phyloP scores from a whole-genome alignment of 2,329 filamentous ascomycete genomes.

The Tolypocladium album region DNA sequence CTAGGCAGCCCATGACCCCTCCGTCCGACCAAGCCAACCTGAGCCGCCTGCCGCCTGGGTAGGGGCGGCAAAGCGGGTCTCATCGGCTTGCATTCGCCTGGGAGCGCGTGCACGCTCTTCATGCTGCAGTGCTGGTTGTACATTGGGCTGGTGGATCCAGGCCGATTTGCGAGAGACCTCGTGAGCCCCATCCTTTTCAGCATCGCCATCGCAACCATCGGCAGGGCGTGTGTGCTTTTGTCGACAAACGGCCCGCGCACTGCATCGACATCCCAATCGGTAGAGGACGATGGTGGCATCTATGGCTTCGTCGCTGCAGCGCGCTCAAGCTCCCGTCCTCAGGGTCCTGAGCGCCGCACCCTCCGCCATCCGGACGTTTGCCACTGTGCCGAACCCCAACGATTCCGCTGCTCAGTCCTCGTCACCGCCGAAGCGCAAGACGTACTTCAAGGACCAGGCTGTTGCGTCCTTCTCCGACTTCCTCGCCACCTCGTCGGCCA shows the following conservation, averaged over 20 bases:
- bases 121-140: too few species aligned
- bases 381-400: conserved; percentile 30
- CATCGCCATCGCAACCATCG: not conserved
- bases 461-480: conserved; percentile 51
- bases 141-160: not conserved
- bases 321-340: conserved; percentile 30
- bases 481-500: conserved; percentile 28
- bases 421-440: conserved; percentile 22
- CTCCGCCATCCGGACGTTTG: conserved; percentile 26
- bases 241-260: not conserved
- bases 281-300: conserved; percentile 15
- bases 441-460: conserved; percentile 50
- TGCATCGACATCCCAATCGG: not conserved
- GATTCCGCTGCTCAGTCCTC: conserved; percentile 9
- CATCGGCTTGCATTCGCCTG: not conserved
- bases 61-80: not conserved
- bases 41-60: not conserved
- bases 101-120: not conserved
- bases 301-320: conserved; percentile 28
- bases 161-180: not conserved
- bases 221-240: not conserved
- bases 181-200: not conserved
- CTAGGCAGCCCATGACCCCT: not conserved
- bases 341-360: conserved; percentile 24
- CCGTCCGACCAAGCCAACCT: too few species aligned